These are phyloP conservation scores for Leccinum imitatum DNA, from an alignment of 768 basidiomycete species.

Conservation along the genomic window DNA sequence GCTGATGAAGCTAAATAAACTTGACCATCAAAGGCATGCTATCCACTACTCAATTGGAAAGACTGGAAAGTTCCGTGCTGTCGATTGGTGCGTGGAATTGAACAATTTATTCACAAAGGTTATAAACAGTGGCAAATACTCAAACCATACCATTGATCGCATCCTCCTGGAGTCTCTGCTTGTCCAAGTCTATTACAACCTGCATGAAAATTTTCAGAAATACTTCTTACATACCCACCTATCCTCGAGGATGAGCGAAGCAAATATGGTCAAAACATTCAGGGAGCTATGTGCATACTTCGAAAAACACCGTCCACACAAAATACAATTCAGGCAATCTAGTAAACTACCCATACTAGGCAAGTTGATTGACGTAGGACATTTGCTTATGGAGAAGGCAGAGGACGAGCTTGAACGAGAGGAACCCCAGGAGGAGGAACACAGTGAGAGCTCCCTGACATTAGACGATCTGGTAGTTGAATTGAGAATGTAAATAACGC, in stretches of 20 bases:
- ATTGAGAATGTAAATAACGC: too few species aligned
- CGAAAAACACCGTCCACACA: too few species aligned
- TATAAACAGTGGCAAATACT: not conserved
- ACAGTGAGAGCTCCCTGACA: too few species aligned
- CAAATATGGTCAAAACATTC: not conserved
- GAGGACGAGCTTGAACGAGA: too few species aligned
- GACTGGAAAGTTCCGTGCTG: not conserved
- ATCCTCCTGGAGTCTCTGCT: conserved; percentile 6
- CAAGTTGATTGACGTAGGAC: too few species aligned
- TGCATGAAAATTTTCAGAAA: not conserved
- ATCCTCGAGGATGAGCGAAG: too few species aligned
- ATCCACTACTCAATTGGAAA: not conserved
- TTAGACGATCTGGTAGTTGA: too few species aligned
- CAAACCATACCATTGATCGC: not conserved
- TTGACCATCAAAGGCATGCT: not conserved
- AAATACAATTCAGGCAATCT: too few species aligned
- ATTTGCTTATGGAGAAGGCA: too few species aligned
- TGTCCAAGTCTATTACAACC: not conserved
- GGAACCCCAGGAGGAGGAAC: too few species aligned
- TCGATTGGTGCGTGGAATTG: not conserved
- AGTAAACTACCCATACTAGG: too few species aligned
- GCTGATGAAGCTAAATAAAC: too few species aligned
- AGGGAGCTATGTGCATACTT: not conserved
- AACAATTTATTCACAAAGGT: conserved; percentile 6
- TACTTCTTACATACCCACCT: not conserved